A percentile compares a stretch with the other conserved stretches of the same genome.
Conservation (phyloP, 805 yeast species). For the Spathaspora gorwiae region DNA sequence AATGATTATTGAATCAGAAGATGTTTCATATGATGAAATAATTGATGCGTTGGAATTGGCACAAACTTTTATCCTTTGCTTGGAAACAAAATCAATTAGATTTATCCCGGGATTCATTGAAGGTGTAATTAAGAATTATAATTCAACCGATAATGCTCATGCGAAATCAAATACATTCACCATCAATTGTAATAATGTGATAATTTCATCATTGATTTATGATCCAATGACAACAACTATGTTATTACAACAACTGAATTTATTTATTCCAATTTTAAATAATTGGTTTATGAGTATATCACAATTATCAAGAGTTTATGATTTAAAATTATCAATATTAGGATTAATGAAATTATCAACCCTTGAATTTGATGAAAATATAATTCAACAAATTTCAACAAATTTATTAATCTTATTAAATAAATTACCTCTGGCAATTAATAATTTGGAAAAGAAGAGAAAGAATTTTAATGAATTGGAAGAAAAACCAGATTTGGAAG, state of each 20-base stretch:
- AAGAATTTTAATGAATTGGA: conserved; percentile 40
- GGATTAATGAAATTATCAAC: conserved; percentile 53
- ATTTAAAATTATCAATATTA: conserved; percentile 68
- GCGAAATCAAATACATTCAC: conserved; percentile 32
- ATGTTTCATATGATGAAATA: conserved; percentile 52
- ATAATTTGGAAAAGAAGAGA: conserved; percentile 58
- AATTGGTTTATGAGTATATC: conserved; percentile 63
- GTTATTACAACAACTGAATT: conserved; percentile 41
- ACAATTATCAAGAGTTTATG: conserved; percentile 65
- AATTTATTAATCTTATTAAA: conserved; percentile 30
- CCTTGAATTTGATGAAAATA: conserved; percentile 17
- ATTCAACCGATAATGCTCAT: conserved; percentile 9
- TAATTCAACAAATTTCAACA: conserved; percentile 8
- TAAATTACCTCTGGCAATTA: conserved; percentile 69
- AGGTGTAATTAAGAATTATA: conserved; percentile 23
- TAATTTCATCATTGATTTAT: conserved; percentile 60
- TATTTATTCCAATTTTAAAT: conserved; percentile 48
- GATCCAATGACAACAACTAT: conserved; percentile 52
- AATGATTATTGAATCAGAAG: conserved; percentile 4
- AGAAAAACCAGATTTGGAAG: conserved; percentile 5
- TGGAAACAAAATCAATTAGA: conserved; percentile 42
- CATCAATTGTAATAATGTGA: conserved; percentile 53
- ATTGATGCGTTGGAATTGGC: conserved; percentile 57
- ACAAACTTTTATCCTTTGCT: conserved; percentile 56
- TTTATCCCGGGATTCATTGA: conserved; percentile 46